Conservation (phyloP, 768 basidiomycete genomes). For the Postia placenta region DNA sequence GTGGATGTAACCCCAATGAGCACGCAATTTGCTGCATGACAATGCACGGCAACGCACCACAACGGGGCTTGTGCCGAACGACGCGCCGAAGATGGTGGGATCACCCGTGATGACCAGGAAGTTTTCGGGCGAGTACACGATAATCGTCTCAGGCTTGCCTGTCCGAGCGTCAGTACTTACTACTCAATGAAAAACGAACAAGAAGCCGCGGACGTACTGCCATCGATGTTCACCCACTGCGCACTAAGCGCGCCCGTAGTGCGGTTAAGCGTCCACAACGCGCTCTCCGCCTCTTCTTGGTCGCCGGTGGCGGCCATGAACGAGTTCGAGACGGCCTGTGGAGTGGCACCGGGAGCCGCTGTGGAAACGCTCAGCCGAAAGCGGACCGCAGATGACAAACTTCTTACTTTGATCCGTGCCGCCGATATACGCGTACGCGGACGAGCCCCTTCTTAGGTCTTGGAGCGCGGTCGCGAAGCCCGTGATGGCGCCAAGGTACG, state of each 20-base stretch:
- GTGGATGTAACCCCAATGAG: background rate
- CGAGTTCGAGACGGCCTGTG: constrained; percentile 9
- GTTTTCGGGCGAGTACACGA: constrained; percentile 1
- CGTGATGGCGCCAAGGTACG: constrained; percentile 9
- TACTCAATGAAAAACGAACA: too few species aligned
- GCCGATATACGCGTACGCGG: constrained; percentile 13
- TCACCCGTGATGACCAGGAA: constrained; percentile 7
- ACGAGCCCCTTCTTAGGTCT: constrained; percentile 6
- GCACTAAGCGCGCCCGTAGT: constrained; percentile 6
- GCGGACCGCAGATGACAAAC: too few species aligned
- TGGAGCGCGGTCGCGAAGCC: constrained; percentile 8
- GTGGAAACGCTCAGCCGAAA: background rate
- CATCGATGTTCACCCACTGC: constrained; percentile 18
- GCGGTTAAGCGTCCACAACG: constrained; percentile 15
- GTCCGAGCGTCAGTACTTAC: background rate
- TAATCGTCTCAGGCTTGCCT: background rate
- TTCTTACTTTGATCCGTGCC: constrained; percentile 10
- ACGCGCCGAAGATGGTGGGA: background rate
- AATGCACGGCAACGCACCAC: constrained; percentile 8
- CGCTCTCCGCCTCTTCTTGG: constrained; percentile 14
- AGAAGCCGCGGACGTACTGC: constrained; percentile 5
- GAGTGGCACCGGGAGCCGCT: constrained; percentile 7
- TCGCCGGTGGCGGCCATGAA: constrained; percentile 13
- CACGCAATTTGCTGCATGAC: background rate
- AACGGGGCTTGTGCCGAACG: background rate